Base-by-base conservation (phyloP, 2,329 filamentous ascomycete genomes). In the Colletotrichum camelliae region DNA sequence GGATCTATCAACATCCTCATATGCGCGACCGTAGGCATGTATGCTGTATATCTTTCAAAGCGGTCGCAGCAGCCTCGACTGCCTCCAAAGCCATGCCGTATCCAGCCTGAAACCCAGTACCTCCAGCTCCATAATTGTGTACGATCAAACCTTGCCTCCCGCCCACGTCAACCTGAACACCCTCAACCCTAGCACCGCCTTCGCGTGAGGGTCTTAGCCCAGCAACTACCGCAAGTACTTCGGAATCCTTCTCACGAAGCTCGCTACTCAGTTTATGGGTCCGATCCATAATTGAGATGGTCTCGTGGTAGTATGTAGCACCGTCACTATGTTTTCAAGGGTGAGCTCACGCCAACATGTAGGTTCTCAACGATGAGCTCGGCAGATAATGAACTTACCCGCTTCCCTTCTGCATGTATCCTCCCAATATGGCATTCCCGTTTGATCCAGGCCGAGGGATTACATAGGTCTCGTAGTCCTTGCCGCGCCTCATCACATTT, bases 111-210 rank as follows among this genome's bases (percentile, higher is more conserved):
- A 85, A 88, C 0, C 86, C 87, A 3, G 86, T 86, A 12, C 86
- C 86, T 1, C 86, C 85, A 7, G 86, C 86, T 7, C 87, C 87
- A 76, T 88, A 87, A 68, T 87, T 87, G 77, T 87, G 86, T 5
- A 87, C 82, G 13, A 85, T 61, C 1, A 75, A 70, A 2, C 80
- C 77, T 18, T 77, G 76, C 52, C 79, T 35, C 7, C 80, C 82
- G 3, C 71, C 72, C 4, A 85, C 77, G 1, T 70, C 24, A 8
- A 83, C 21, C 10, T 77, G 66, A 64, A 87, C 87, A 10, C 88
- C 78, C 78, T 89, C 88, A 15, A 89, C 85, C 3, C 87, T 85
- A 55, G 83, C 84, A 55, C 86, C 84, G 13, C 88, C 88, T 62
- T 84, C 80, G 2, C 84, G 82, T 3, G 84, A 86, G 2, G 84